Base-by-base conservation (phyloP, 2,329 filamentous ascomycete species). In the Seiridium unicorne region DNA sequence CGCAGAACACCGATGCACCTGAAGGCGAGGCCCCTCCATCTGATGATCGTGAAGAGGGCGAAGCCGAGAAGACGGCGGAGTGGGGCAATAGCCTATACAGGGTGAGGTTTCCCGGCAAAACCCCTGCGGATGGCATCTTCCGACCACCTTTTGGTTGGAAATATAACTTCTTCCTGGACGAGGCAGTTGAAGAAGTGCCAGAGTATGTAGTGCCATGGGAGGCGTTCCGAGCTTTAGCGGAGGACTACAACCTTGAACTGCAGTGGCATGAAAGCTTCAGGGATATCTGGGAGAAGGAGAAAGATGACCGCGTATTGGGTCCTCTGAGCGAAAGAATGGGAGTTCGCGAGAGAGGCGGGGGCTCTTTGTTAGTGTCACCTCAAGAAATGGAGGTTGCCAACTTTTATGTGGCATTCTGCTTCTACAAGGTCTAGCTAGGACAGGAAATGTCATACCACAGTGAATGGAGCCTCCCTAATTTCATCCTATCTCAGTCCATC, bases 131-230 rank as follows among this genome's bases (percentile, higher is more conserved):
- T 72, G 95, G 95, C 57, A 83, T 95, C 38, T 99, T 99, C 78
- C 88, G 95, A 4, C 95, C 95, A 4, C 92, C 95, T 0, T 98
- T 93, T 72, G 95, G 94, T 55, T 98, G 95, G 93, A 97, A 95
- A 75, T 99, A 99, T 78, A 96, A 88, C 71, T 99, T 97, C 80
- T 96, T 93, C 74, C 87, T 99, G 60, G 89, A 95, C 69, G 95
- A 99, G 70, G 95, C 95, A 0, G 95, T 99, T 26, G 94, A 98
- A 73, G 91, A 93, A 71, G 92, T 97, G 6, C 94, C 95, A 2
- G 95, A 99, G 78, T 99, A 97, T 72, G 94, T 99, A 1, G 95
- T 99, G 1, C 95, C 95, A 0, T 99, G 95, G 94, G 93, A 97
- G 73, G 93, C 93, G 1, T 98, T 99, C 79, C 91, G 95, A 77